phyloP scores from a whole-genome alignment of 192 early-diverging fungal genomes.

The Umbelopsis sp. region DNA sequence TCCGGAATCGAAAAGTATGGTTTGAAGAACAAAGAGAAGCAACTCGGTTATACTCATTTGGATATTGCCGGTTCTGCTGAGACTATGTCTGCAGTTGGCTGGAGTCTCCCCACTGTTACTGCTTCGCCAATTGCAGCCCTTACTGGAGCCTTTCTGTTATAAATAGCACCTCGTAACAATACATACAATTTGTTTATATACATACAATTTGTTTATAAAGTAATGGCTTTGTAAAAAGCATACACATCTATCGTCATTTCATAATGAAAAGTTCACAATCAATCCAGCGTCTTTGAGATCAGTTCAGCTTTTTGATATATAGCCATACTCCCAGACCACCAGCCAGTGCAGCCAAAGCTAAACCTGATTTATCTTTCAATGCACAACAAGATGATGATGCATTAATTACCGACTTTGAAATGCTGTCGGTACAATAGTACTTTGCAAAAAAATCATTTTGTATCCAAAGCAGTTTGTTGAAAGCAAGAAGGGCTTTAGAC shows the following conservation, averaged over 20 bases:
- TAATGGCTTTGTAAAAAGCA: not conserved
- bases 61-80: constrained; percentile 86
- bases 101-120: constrained; percentile 70
- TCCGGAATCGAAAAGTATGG: constrained; percentile 78
- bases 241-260: not conserved
- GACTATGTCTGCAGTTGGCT: constrained; percentile 60
- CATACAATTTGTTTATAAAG: too few species aligned
- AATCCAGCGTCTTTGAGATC: too few species aligned
- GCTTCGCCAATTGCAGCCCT: constrained; percentile 80
- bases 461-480: constrained; percentile 82
- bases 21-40: constrained; percentile 56
- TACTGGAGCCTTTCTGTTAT: constrained; percentile 69
- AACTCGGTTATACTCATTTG: constrained; percentile 81
- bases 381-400: not conserved
- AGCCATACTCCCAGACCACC: not conserved
- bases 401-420: not conserved
- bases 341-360: not conserved
- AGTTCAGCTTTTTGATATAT: too few species aligned
- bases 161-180: not conserved
- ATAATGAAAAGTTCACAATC: too few species aligned
- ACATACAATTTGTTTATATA: not conserved
- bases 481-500: constrained; percentile 64
- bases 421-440: constrained; percentile 71
- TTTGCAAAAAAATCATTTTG: constrained; percentile 83
- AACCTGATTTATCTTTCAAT: too few species aligned